Conservation (phyloP, 306 rosid species). For the Astragalus glycyphyllos region DNA sequence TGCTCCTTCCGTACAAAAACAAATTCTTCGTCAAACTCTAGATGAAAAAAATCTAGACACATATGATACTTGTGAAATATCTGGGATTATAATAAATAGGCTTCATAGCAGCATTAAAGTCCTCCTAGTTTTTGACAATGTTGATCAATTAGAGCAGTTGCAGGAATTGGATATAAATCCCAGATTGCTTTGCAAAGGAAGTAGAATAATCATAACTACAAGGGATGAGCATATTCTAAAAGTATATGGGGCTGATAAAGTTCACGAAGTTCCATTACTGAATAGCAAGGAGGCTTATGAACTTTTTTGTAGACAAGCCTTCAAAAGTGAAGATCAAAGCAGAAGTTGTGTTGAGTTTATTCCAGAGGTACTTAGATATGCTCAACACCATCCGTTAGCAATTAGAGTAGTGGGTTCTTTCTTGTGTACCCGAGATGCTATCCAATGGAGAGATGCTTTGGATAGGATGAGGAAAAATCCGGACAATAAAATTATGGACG, state of each 20-base stretch:
- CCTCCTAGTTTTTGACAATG: conserved; percentile 37
- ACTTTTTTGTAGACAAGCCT: conserved; percentile 26
- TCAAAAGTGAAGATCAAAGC: conserved; percentile 15
- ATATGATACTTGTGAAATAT: not conserved
- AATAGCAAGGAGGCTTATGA: not conserved
- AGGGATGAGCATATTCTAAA: conserved; percentile 33
- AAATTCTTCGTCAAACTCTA: conserved; percentile 26
- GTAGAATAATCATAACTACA: conserved; percentile 38
- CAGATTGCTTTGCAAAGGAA: not conserved
- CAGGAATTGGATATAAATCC: conserved; percentile 23
- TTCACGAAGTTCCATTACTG: conserved; percentile 10
- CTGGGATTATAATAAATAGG: conserved; percentile 13
- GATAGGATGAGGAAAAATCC: conserved; percentile 10
- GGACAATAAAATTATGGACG: conserved; percentile 15
- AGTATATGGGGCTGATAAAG: no score
- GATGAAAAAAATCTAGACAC: not conserved
- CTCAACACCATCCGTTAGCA: conserved; percentile 22
- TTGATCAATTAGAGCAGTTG: conserved; percentile 32
- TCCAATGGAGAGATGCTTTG: conserved; percentile 33
- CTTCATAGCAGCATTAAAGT: conserved; percentile 8
- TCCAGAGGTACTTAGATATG: conserved; percentile 11
- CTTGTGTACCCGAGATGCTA: conserved; percentile 27
- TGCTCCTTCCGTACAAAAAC: conserved; percentile 1
- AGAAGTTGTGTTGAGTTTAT: not conserved
- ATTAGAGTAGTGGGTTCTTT: conserved; percentile 36